Evolutionary conservation across 1,284 basidiomycete species (phyloP).

Genomic region (Microbotryum silenes-acaulis): DNA sequence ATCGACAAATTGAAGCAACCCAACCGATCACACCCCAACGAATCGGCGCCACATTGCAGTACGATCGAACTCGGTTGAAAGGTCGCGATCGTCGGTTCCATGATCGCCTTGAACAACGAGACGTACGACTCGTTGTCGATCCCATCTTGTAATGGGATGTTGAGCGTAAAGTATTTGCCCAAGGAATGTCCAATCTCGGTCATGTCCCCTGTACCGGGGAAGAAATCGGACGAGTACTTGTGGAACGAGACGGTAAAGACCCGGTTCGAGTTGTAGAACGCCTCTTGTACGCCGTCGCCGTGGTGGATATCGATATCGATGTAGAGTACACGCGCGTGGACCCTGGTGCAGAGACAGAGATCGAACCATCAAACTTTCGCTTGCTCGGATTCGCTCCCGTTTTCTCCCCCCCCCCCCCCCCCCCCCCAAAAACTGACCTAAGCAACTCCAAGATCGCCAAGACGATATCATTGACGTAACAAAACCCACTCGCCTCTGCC

Average conservation of each 20-base stretch:
- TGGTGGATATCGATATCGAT: slow-evolving; percentile 98
- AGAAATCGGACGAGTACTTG: slow-evolving; percentile 98
- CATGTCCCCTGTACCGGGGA: slow-evolving; percentile 88
- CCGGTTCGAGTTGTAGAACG: slow-evolving; percentile 94
- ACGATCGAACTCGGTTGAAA: slow-evolving; percentile 90
- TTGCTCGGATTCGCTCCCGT: too few species aligned
- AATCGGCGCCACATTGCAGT: slow-evolving; percentile 95
- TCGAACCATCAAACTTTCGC: neutral
- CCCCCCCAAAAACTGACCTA: too few species aligned
- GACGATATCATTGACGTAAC: slow-evolving; percentile 93
- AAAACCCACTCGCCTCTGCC: slow-evolving; percentile 91
- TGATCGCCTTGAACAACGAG: slow-evolving; percentile 88
- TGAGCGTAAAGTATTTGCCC: slow-evolving; percentile 92
- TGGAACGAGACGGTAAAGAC: slow-evolving; percentile 99
- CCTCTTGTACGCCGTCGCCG: slow-evolving; percentile 92
- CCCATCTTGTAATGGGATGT: slow-evolving; percentile 91
- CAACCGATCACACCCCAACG: slow-evolving; percentile 84
- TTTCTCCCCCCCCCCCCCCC: too few species aligned
- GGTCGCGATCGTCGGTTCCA: slow-evolving; percentile 83
- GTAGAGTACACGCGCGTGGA: slow-evolving; percentile 83
- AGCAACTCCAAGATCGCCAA: slow-evolving; percentile 85
- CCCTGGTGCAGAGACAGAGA: slow-evolving; percentile 46
- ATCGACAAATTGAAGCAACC: slow-evolving; percentile 99
- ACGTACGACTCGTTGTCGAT: slow-evolving; percentile 97
- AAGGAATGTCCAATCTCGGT: slow-evolving; percentile 75